A percentile compares a stretch with the other conserved stretches of the same genome.
Conservation (phyloP, 345 rosid genomes). For the Eucalyptus cladocalyx region DNA sequence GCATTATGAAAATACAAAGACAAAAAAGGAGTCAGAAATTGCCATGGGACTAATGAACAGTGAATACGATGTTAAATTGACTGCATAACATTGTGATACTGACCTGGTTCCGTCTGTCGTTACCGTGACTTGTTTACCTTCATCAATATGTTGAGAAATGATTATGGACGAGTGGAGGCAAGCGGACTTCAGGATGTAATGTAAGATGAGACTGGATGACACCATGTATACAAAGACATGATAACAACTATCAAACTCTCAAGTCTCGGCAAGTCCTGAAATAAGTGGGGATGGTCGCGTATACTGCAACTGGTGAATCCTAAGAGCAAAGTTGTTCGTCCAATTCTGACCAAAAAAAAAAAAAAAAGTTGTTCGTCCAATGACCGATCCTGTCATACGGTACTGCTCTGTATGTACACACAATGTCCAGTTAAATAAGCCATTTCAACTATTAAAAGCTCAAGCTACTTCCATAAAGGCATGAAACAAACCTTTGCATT, state of each 20-base stretch:
- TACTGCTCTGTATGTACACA: neutral
- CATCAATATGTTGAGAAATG: neutral
- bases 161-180: neutral
- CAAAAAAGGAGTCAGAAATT: neutral
- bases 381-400: neutral
- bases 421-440: neutral
- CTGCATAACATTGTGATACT: neutral
- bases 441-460: neutral
- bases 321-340: neutral
- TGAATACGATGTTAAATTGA: neutral
- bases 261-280: neutral
- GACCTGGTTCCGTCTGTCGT: neutral
- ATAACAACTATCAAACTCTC: neutral
- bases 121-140: neutral
- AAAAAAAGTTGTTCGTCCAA: neutral
- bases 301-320: neutral
- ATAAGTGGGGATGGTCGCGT: neutral
- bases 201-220: neutral
- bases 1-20: neutral
- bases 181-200: neutral
- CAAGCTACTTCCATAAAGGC: neutral
- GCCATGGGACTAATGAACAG: neutral
- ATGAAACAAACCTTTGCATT: neutral
- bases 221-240: neutral
- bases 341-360: too few relatives aligned